Evolutionary conservation across 148 eudicot genomes (phyloP).

Genomic region (Limonium bicolor): DNA sequence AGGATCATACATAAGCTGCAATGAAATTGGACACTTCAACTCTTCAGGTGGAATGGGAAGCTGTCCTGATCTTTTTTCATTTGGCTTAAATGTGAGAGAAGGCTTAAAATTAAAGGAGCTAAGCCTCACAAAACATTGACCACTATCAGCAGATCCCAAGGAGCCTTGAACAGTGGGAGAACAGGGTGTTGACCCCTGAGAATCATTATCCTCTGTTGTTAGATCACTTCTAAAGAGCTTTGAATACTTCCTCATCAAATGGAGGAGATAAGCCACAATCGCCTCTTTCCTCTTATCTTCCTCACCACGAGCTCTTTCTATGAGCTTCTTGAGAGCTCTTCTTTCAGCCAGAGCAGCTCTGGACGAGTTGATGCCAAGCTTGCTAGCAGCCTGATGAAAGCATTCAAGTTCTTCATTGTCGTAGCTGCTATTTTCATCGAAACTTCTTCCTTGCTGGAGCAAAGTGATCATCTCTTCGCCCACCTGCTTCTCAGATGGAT

Average conservation of each 20-base stretch:
- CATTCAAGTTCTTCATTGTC: slow-evolving; percentile 77
- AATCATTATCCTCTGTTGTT: slow-evolving; percentile 82
- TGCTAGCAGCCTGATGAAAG: slow-evolving; percentile 86
- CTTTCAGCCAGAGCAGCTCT: slow-evolving; percentile 88
- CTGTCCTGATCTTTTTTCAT: slow-evolving; percentile 54
- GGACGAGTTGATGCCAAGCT: slow-evolving; percentile 81
- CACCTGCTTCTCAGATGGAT: slow-evolving; percentile 74
- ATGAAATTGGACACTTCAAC: slow-evolving; percentile 90
- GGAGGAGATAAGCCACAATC: slow-evolving; percentile 76
- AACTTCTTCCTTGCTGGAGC: slow-evolving; percentile 82
- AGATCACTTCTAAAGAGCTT: slow-evolving; percentile 85
- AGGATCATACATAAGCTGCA: slow-evolving; percentile 97
- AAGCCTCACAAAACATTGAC: slow-evolving; percentile 48
- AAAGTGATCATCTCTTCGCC: slow-evolving; percentile 75
- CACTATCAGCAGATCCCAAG: slow-evolving; percentile 16
- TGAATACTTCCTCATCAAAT: slow-evolving; percentile 88
- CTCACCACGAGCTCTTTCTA: slow-evolving; percentile 73
- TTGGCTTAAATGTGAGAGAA: slow-evolving; percentile 34
- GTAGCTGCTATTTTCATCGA: slow-evolving; percentile 44
- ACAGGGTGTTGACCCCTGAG: slow-evolving; percentile 98
- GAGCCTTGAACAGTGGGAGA: slow-evolving; percentile 78
- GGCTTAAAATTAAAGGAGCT: slow-evolving; percentile 67
- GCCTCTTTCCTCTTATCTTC: slow-evolving; percentile 95
- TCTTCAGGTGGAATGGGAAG: slow-evolving; percentile 84
- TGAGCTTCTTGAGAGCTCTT: slow-evolving; percentile 78